Evolutionary conservation across 2,329 filamentous ascomycete species (phyloP).

Genomic region (Atkinsonella hypoxylon): DNA sequence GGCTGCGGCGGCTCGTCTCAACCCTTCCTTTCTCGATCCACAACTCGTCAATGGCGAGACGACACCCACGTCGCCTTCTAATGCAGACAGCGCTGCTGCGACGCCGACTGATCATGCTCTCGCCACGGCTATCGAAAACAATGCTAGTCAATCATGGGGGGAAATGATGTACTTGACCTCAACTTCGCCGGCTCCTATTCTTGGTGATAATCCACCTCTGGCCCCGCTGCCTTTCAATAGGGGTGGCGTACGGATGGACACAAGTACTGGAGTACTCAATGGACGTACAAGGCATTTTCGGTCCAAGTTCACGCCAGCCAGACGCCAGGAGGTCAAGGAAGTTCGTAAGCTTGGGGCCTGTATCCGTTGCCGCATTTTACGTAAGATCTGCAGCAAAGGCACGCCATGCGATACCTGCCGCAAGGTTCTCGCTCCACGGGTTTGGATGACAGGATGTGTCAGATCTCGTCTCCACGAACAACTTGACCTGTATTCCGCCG

Average conservation of each 20-base stretch:
- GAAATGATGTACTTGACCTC: constrained; percentile 38
- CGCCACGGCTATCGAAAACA: constrained; percentile 12
- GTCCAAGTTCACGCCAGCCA: constrained; percentile 42
- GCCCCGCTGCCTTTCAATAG: constrained; percentile 19
- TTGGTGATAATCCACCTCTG: constrained; percentile 19
- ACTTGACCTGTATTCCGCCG: constrained; percentile 51
- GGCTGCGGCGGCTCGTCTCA: constrained; percentile 43
- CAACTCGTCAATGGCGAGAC: constrained; percentile 26
- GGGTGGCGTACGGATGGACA: constrained; percentile 44
- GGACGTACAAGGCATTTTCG: constrained; percentile 41
- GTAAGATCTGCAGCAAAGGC: constrained; percentile 54
- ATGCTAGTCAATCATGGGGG: constrained; percentile 35
- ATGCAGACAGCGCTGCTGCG: constrained; percentile 10
- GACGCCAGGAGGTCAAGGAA: constrained; percentile 54
- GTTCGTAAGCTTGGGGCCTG: constrained; percentile 54
- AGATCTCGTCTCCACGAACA: constrained; percentile 50
- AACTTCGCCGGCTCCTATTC: constrained; percentile 19
- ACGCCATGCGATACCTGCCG: constrained; percentile 51
- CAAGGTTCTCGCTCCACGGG: constrained; percentile 49
- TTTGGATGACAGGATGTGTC: constrained; percentile 55
- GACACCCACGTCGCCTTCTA: constrained; percentile 18
- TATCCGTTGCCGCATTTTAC: constrained; percentile 52
- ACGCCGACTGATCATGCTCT: constrained; percentile 12
- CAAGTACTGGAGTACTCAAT: constrained; percentile 28
- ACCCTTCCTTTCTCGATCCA: constrained; percentile 42